Conservation (phyloP, 2,329 filamentous ascomycete species). For the Pestalotiopsis sp. region DNA sequence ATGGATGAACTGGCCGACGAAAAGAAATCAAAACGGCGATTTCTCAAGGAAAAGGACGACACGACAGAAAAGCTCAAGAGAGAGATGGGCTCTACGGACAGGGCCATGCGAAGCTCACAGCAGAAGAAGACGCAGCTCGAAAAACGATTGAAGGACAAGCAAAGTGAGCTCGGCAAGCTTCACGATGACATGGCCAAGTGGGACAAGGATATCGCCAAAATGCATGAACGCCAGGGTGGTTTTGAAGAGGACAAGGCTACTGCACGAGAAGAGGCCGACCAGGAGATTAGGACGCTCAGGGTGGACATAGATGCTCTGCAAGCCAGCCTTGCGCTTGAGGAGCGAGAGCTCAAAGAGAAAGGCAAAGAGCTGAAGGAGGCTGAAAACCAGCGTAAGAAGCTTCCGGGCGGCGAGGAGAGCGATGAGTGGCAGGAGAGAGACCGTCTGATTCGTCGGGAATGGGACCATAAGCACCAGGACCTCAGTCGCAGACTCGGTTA, state of each 20-base stretch:
- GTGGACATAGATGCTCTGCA: constrained; percentile 63
- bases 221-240: constrained; percentile 56
- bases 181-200: constrained; percentile 72
- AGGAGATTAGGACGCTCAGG: constrained; percentile 54
- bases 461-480: constrained; percentile 55
- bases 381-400: constrained; percentile 69
- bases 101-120: constrained; percentile 79
- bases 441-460: constrained; percentile 55
- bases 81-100: constrained; percentile 78
- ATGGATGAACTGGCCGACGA: constrained; percentile 74
- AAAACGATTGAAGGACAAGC: constrained; percentile 68
- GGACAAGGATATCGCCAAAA: constrained; percentile 63
- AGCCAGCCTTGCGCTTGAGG: constrained; percentile 65
- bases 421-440: constrained; percentile 58
- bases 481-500: constrained; percentile 52
- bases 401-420: constrained; percentile 63
- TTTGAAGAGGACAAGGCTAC: constrained; percentile 57
- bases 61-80: constrained; percentile 82
- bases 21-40: constrained; percentile 75
- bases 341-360: constrained; percentile 74
- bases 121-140: constrained; percentile 80
- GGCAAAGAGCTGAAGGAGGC: constrained; percentile 72
- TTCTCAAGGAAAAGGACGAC: constrained; percentile 88
- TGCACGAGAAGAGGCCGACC: constrained; percentile 53
- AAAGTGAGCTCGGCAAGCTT: constrained; percentile 68